Evolutionary conservation across 2,329 filamentous ascomycete genomes (phyloP).

Genomic region (Paecilomyces fulvus): DNA sequence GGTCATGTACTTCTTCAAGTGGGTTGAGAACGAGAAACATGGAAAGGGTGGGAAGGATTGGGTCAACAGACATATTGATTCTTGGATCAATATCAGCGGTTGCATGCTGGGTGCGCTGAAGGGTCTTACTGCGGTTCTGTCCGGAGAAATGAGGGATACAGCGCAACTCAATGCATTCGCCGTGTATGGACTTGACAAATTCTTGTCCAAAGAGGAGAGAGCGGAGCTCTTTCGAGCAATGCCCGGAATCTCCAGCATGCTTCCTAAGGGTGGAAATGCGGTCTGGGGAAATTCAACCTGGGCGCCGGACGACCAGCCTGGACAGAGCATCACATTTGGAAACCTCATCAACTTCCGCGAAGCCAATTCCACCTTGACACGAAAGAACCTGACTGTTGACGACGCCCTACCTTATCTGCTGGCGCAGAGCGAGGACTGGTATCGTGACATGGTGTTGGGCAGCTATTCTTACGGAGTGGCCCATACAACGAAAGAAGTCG

Average conservation of each 20-base stretch:
- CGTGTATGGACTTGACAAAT: constrained; percentile 93
- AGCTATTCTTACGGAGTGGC: constrained; percentile 88
- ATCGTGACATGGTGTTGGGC: constrained; percentile 58
- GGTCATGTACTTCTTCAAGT: constrained; percentile 69
- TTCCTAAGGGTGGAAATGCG: constrained; percentile 84
- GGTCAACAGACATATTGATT: constrained; percentile 84
- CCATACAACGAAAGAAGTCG: constrained; percentile 68
- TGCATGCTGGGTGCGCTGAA: constrained; percentile 96
- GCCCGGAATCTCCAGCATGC: constrained; percentile 94
- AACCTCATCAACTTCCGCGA: constrained; percentile 75
- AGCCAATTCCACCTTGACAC: constrained; percentile 53
- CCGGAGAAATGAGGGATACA: constrained; percentile 94
- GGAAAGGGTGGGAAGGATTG: constrained; percentile 76
- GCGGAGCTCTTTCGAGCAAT: constrained; percentile 93
- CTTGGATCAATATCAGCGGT: constrained; percentile 97
- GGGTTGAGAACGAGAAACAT: constrained; percentile 69
- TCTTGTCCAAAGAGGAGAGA: constrained; percentile 80
- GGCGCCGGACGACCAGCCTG: constrained; percentile 77
- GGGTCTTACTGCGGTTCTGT: constrained; percentile 79
- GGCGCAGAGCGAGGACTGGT: constrained; percentile 77
- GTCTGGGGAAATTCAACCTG: constrained; percentile 88
- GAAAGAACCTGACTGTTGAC: constrained; percentile 68
- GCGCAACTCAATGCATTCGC: constrained; percentile 94
- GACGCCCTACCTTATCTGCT: constrained; percentile 72
- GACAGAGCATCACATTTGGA: constrained; percentile 66